Conservation (phyloP, 495 filamentous ascomycete genomes). For the Penicillium bialowiezense region DNA sequence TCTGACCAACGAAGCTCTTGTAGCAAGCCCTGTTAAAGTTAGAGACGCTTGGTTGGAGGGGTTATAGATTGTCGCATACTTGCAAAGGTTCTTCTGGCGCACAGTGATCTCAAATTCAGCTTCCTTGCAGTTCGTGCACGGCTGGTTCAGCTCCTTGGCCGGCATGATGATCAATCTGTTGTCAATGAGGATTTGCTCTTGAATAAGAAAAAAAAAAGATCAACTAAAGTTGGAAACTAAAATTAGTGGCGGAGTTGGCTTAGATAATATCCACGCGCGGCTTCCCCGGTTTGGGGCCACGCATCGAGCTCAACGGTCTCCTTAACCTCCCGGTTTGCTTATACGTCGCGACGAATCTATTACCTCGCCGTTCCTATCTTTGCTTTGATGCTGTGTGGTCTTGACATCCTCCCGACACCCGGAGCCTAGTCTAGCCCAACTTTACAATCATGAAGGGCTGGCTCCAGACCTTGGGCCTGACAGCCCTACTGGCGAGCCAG, state of each 20-base stretch:
- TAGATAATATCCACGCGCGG: slow-evolving; percentile 36
- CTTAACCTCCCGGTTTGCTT: slow-evolving; percentile 7
- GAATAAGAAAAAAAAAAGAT: slow-evolving; percentile 9
- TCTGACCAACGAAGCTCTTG: slow-evolving; percentile 66
- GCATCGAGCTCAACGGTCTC: slow-evolving; percentile 22
- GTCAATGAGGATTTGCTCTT: not conserved
- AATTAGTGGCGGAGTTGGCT: slow-evolving; percentile 20
- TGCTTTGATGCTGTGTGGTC: slow-evolving; percentile 14
- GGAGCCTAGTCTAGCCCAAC: slow-evolving; percentile 29
- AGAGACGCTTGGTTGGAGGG: slow-evolving; percentile 10
- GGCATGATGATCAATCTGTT: slow-evolving; percentile 27
- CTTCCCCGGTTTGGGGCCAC: slow-evolving; percentile 29
- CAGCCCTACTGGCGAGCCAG: slow-evolving; percentile 50
- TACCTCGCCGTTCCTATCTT: slow-evolving; percentile 10
- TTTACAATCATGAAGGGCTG: slow-evolving; percentile 52
- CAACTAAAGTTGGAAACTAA: not conserved
- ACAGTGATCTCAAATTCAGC: slow-evolving; percentile 35
- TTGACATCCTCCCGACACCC: slow-evolving; percentile 15
- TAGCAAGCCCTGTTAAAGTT: slow-evolving; percentile 65
- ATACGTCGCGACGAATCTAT: not conserved
- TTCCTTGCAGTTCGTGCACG: slow-evolving; percentile 44
- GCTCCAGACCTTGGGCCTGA: slow-evolving; percentile 46
- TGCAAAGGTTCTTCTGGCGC: slow-evolving; percentile 45
- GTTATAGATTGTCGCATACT: slow-evolving; percentile 29
- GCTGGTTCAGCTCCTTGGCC: slow-evolving; percentile 29